Base-by-base conservation (phyloP, 257 asterid species). In the Nicotiana knightiana region DNA sequence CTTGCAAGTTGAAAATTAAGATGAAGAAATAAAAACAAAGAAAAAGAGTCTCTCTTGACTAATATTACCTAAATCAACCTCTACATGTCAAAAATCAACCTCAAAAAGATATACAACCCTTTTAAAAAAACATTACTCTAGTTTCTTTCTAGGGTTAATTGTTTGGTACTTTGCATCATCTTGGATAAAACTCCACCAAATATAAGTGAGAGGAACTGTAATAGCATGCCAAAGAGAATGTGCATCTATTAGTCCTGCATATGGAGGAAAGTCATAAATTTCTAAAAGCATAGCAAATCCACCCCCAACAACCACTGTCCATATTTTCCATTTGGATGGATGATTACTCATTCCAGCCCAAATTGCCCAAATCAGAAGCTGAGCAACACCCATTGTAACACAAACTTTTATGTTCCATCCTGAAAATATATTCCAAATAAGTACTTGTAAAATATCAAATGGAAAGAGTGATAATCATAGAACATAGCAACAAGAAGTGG, bases 181-280 rank as follows among this genome's bases (percentile, higher is more conserved):
- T 85, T 90, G 83, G 37, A 86, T 89, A 37, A 94, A 94, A 85
- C 97, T 94, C 97, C 97, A 93, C 93, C 93, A 90, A 1, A 92
- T 84, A 83, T 89, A 93, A 63, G 94, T 86, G 9, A 95, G 91
- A 3, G 96, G 96, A 77, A 93, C 89, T 9, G 92, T 89, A 26
- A 89, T 88, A 82, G 96, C 98, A 24, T 92, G 98, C 95, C 93
- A 88, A 67, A 93, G 88, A 51, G 95, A 92, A 84, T 92, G 97
- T 82, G 98, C 95, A 65, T 94, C 98, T 0, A 91, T 86, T 3
- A 89, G 87, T 76, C 92, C 96, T 84, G 75, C 35, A 68, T 82
- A 89, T 0, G 97, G 97, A 43, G 98, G 97, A 83, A 93, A 94
- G 82, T 92, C 98, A n/a, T 84, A 86, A 55, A 89, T 89, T 89